Base-by-base conservation (phyloP, 345 rosid genomes). In the Citrus trifoliata region DNA sequence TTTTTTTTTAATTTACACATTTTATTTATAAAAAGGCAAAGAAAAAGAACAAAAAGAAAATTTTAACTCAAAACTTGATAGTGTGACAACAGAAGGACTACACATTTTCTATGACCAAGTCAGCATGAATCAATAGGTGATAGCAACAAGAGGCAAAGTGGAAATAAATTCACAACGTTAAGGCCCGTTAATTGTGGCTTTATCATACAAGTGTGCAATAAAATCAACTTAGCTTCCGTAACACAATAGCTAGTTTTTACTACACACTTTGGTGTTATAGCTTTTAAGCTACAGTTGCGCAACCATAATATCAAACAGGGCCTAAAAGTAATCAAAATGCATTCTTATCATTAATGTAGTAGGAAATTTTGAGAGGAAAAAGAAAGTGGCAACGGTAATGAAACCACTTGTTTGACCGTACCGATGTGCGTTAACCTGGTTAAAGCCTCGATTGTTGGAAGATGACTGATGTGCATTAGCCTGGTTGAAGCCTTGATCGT, bases 341-440 rank as follows among this genome's bases (percentile, higher is more conserved):
- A 61, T 60, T 25, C 10, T 40, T 42, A 74, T 30, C 67, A 46
- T 21, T 19, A 22, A 46, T 30, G 21, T 25, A 22, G 13, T 46
- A 38, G 22, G 1, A 38, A 8, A 40, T 40, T 42, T 18, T 25
- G 7, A 60, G 0, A 28, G 30, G 9, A 16, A 22, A 55, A 42
- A 40, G 56, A 16, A 63, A 63, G 27, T 0, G 13, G 69, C 18
- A 46, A 74, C 3, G 2, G 10, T 5, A 42, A 40, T 42, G 40
- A 27, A 61, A 42, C 42, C 22, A 5, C 40, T 71, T 53, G 5
- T 67, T 38, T 42, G 53, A 21, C 18, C 80, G 69, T 77, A 81
- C 85, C 83, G 70, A 16, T 12, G 42, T n/a, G 40, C n/a, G 48
- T 72, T 55, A 7, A 10, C 28, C 58, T 58, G 22, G 25, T 72